Evolutionary conservation across 2,329 filamentous ascomycete genomes (phyloP), one percentile per base, ranked within the genome.

Genomic region (Aspergillaceae sp.): DNA sequence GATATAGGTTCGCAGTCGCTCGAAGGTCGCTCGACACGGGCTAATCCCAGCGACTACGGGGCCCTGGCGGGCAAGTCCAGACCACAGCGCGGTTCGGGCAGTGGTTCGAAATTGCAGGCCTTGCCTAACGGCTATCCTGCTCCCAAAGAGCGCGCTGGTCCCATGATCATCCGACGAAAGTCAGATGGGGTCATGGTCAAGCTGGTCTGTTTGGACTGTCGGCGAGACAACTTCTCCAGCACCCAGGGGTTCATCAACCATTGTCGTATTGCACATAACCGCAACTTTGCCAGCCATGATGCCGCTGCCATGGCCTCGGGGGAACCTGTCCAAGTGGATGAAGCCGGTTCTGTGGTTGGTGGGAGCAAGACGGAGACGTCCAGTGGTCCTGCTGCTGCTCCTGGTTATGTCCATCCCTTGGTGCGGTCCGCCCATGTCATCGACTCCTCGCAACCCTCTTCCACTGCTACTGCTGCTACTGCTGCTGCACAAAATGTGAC

Each of bases 181-280:
- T 79, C 76, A 19, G 90, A 97, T 67, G 87, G 87, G 46, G 77
- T 87, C 61, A 82, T 84, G 53, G 91, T 97, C 53, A 94, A 94
- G 68, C 77, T 97, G 42, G 84, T 94, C 52, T 98, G 92, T 72
- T 70, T 86, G 48, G 86, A 92, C 65, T 97, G 92, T 67, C 78
- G 88, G 42, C 79, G 91, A 52, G 87, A 88, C 64, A 87, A 96
- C 65, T 97, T 97, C 62, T 90, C 86, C 46, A 97, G 90, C 70
- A 94, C 90, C 0, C 92, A 97, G 67, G 92, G 92, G n/a, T 97
- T 97, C 69, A 92, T 98, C 71, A 98, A 98, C 62, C 92, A 98
- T 64, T 97, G 91, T 64, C 88, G 92, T 47, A 97, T 98, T 58
- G 89, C 90, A 28, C 92, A 98, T 69, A 86, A 85, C 63, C 79